Evolutionary conservation across 768 basidiomycete genomes (phyloP).

Genomic region (Tephrocybe sp.): DNA sequence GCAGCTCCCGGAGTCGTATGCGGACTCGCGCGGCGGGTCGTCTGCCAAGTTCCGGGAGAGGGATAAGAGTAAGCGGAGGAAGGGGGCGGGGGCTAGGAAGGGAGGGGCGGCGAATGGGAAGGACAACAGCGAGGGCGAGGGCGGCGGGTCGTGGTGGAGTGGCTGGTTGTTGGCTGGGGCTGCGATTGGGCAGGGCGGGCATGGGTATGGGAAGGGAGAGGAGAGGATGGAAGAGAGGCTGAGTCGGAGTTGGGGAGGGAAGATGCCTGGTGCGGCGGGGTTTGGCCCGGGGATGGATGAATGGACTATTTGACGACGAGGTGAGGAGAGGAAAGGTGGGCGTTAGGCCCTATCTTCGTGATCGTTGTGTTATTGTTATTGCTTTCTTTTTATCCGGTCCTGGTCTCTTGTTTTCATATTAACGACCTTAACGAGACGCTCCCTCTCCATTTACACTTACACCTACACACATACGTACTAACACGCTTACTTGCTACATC

Average conservation of each 20-base stretch:
- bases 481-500: too few species aligned
- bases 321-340: background rate
- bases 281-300: conserved; percentile 47
- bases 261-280: conserved; percentile 26
- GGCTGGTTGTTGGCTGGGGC: conserved; percentile 19
- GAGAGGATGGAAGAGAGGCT: conserved; percentile 55
- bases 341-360: background rate
- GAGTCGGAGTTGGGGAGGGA: conserved; percentile 47
- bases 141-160: conserved; percentile 22
- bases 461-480: background rate
- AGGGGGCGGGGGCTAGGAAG: conserved; percentile 10
- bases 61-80: conserved; percentile 29
- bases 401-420: background rate
- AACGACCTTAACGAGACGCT: background rate
- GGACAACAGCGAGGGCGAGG: conserved; percentile 18
- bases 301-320: conserved; percentile 46
- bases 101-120: conserved; percentile 1
- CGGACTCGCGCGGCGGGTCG: conserved; percentile 22
- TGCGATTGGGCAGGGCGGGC: conserved; percentile 10
- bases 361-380: background rate
- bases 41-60: conserved; percentile 36
- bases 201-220: conserved; percentile 31
- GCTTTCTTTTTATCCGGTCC: background rate
- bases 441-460: background rate
- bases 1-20: conserved; percentile 67